These are phyloP conservation scores for Buxus sempervirens DNA, from an alignment of 164 flowering plant genomes.

Conservation along the genomic window DNA sequence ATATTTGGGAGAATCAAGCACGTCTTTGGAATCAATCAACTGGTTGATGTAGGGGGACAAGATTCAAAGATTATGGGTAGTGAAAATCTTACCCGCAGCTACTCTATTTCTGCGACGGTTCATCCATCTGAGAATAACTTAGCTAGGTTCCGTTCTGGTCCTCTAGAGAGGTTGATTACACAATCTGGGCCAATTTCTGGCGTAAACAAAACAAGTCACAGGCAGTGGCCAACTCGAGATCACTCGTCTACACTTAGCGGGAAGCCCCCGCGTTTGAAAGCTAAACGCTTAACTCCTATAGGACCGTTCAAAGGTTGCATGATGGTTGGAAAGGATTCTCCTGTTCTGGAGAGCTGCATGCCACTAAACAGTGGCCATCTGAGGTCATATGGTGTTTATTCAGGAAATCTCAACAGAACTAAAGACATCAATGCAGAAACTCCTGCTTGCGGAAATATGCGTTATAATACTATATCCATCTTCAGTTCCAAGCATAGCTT, in stretches of 20 bases:
- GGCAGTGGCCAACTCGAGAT: slow-evolving; percentile 28
- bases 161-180: slow-evolving; percentile 32
- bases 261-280: slow-evolving; percentile 25
- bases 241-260: slow-evolving; percentile 16
- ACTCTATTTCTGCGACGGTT: slow-evolving; percentile 55
- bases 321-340: slow-evolving; percentile 32
- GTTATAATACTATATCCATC: slow-evolving; percentile 14
- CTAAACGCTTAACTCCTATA: slow-evolving; percentile 31
- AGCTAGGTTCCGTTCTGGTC: slow-evolving; percentile 62
- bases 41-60: slow-evolving; percentile 18
- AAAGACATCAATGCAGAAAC: slow-evolving; percentile 15
- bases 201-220: slow-evolving; percentile 21
- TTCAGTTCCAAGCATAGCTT: slow-evolving; percentile 36
- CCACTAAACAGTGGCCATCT: slow-evolving; percentile 18
- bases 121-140: slow-evolving; percentile 50
- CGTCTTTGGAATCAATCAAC: slow-evolving; percentile 58
- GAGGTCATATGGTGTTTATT: slow-evolving; percentile 28
- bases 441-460: slow-evolving; percentile 6
- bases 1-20: slow-evolving; percentile 54
- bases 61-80: slow-evolving; percentile 22
- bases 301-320: slow-evolving; percentile 63
- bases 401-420: slow-evolving; percentile 26
- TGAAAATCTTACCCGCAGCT: slow-evolving; percentile 47
- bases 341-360: slow-evolving; percentile 17
- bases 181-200: slow-evolving; percentile 48